These are phyloP conservation scores for Monocercomonoides exilis DNA, from an alignment of 78 protist species.

Conservation along the genomic window DNA sequence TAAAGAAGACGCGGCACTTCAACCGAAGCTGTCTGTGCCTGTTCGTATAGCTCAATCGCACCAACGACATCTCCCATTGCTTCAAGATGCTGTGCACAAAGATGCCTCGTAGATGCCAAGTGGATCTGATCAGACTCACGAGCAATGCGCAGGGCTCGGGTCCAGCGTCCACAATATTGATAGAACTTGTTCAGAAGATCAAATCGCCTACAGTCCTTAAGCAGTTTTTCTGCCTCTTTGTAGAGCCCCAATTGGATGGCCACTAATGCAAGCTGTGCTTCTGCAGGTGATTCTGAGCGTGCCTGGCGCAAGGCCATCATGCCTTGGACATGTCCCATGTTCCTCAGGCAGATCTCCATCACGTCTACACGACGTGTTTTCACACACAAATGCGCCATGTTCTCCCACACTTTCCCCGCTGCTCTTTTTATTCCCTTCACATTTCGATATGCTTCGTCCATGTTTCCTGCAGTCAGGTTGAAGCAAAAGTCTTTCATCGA, in stretches of 20 bases:
- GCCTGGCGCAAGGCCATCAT: slow-evolving; percentile 15
- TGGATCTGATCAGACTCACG: slow-evolving; percentile 50
- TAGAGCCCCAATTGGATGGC: slow-evolving; percentile 52
- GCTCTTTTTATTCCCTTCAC: slow-evolving; percentile 29
- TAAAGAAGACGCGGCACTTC: slow-evolving; percentile 45
- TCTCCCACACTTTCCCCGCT: slow-evolving; percentile 58
- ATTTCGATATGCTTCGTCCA: slow-evolving; percentile 68
- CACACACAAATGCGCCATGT: slow-evolving; percentile 53
- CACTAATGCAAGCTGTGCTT: slow-evolving; percentile 50
- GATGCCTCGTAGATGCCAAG: slow-evolving; percentile 31
- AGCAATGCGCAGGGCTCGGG: slow-evolving; percentile 18
- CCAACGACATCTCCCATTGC: slow-evolving; percentile 23
- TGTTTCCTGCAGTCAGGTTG: slow-evolving; percentile 55
- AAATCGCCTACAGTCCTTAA: slow-evolving; percentile 27
- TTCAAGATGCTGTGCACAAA: slow-evolving; percentile 33
- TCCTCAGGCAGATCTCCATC: slow-evolving; percentile 59
- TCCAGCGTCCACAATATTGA: slow-evolving; percentile 17
- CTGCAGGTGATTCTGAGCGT: slow-evolving; percentile 16
- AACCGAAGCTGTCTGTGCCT: neutral
- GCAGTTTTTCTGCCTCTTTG: slow-evolving; percentile 49
- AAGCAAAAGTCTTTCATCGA: slow-evolving; percentile 54
- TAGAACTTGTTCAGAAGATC: slow-evolving; percentile 52
- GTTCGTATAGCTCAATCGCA: neutral
- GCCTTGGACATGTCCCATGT: slow-evolving; percentile 52
- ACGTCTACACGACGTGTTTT: slow-evolving; percentile 56